These are phyloP conservation scores for Candida anglica DNA, from an alignment of 805 yeast genomes.

Conservation along the genomic window DNA sequence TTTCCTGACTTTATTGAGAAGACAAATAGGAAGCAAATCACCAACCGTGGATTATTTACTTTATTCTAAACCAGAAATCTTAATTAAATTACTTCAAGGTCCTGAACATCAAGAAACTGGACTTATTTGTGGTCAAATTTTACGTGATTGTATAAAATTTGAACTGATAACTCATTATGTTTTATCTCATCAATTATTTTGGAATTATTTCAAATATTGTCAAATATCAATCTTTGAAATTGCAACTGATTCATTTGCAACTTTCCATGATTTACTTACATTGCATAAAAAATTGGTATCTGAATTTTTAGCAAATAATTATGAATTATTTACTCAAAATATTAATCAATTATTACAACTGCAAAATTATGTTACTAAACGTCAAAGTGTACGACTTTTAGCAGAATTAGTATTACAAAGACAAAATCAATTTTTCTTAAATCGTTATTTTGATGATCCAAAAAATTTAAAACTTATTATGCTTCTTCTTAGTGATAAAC, in stretches of 20 bases:
- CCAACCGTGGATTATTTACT: conserved; percentile 87
- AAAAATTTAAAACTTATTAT: conserved; percentile 82
- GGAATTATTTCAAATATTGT: conserved; percentile 82
- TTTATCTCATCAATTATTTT: conserved; percentile 57
- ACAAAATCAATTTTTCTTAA: conserved; percentile 68
- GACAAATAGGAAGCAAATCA: conserved; percentile 69
- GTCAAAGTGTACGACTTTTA: conserved; percentile 80
- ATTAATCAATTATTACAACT: conserved; percentile 72
- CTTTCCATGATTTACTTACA: conserved; percentile 66
- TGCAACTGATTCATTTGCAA: conserved; percentile 84
- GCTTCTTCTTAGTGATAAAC: conserved; percentile 82
- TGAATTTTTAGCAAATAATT: conserved; percentile 61
- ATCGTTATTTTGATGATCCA: conserved; percentile 72
- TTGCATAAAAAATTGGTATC: conserved; percentile 64
- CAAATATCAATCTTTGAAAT: conserved; percentile 78
- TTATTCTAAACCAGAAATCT: conserved; percentile 55
- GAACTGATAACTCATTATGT: conserved; percentile 64
- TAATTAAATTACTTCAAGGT: conserved; percentile 59
- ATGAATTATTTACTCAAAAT: conserved; percentile 52
- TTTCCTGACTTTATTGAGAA: conserved; percentile 72
- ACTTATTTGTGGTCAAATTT: conserved; percentile 68
- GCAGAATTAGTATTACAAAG: conserved; percentile 68
- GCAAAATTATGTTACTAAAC: conserved; percentile 83
- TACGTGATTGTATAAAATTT: conserved; percentile 80
- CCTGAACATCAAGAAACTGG: conserved; percentile 76